Percentiles rank a stretch among this genome's conserved stretches.
Conservation (phyloP, 2,329 filamentous ascomycete genomes). For the Fonsecaea pugnacius region DNA sequence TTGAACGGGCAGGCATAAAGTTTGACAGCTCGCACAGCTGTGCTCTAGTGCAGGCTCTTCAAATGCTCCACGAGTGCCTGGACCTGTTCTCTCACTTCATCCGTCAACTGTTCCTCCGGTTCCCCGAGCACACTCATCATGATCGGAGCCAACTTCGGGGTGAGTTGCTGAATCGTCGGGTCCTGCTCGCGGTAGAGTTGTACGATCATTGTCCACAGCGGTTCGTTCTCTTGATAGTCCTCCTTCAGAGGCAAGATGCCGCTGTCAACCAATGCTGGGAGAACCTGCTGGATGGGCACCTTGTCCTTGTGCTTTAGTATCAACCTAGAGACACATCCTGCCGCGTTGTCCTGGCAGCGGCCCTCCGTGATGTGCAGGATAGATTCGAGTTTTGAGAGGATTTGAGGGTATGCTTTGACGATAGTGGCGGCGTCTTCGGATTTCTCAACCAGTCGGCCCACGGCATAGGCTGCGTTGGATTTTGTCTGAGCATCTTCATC, state of each 20-base stretch:
- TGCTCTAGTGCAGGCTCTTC: slow-evolving; percentile 40
- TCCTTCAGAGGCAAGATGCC: slow-evolving; percentile 80
- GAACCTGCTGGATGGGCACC: slow-evolving; percentile 77
- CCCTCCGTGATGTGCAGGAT: slow-evolving; percentile 77
- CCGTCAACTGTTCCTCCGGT: slow-evolving; percentile 53
- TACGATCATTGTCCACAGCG: slow-evolving; percentile 87
- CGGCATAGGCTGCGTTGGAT: slow-evolving; percentile 92
- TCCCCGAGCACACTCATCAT: slow-evolving; percentile 53
- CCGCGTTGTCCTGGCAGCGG: slow-evolving; percentile 87
- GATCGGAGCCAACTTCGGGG: slow-evolving; percentile 52
- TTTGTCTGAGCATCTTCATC: slow-evolving; percentile 92
- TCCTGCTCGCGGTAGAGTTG: slow-evolving; percentile 68
- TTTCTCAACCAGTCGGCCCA: slow-evolving; percentile 81
- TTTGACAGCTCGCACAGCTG: not conserved
- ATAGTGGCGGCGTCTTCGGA: slow-evolving; percentile 76
- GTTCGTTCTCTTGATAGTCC: slow-evolving; percentile 95
- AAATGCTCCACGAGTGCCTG: slow-evolving; percentile 55
- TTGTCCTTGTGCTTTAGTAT: slow-evolving; percentile 85
- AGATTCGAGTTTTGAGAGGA: slow-evolving; percentile 84
- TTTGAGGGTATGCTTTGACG: slow-evolving; percentile 72
- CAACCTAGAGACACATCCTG: slow-evolving; percentile 88
- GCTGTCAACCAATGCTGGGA: slow-evolving; percentile 73
- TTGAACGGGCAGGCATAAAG: not conserved
- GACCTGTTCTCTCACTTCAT: slow-evolving; percentile 53
- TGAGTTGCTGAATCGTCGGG: slow-evolving; percentile 51